phyloP scores from a whole-genome alignment of 2,329 filamentous ascomycete species.

The Penicillium hordei region DNA sequence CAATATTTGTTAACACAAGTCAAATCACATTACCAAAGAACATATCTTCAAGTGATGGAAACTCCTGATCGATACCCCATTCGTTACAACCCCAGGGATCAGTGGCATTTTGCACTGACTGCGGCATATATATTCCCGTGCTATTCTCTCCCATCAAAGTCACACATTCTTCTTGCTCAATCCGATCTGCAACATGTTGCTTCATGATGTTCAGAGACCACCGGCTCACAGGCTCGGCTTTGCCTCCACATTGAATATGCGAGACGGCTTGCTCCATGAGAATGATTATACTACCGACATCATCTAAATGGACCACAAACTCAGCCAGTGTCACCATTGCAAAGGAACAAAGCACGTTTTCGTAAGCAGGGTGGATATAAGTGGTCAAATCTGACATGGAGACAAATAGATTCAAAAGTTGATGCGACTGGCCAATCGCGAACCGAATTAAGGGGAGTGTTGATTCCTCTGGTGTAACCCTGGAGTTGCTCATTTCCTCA shows the following conservation, averaged over 20 bases:
- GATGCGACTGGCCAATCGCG: background rate
- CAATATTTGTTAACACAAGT: background rate
- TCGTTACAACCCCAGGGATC: slow-evolving; percentile 9
- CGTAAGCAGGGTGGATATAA: background rate
- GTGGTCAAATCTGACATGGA: background rate
- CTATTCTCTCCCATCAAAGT: background rate
- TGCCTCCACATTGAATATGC: slow-evolving; percentile 19
- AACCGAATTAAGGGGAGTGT: background rate
- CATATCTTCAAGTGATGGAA: slow-evolving; percentile 20
- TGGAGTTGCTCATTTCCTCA: background rate
- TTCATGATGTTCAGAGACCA: slow-evolving; percentile 19
- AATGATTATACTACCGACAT: background rate
- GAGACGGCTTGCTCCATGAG: slow-evolving; percentile 8
- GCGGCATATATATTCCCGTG: background rate
- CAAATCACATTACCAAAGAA: slow-evolving; percentile 15
- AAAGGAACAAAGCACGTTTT: background rate
- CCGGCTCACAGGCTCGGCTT: slow-evolving; percentile 18
- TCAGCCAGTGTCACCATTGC: background rate
- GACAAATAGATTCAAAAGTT: background rate
- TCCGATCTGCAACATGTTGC: slow-evolving; percentile 9
- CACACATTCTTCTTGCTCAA: background rate
- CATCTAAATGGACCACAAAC: background rate
- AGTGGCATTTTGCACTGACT: background rate
- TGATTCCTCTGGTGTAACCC: background rate
- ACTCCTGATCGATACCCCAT: slow-evolving; percentile 14